Conservation (phyloP, 2,329 filamentous ascomycete genomes). For the Didymella exigua region DNA sequence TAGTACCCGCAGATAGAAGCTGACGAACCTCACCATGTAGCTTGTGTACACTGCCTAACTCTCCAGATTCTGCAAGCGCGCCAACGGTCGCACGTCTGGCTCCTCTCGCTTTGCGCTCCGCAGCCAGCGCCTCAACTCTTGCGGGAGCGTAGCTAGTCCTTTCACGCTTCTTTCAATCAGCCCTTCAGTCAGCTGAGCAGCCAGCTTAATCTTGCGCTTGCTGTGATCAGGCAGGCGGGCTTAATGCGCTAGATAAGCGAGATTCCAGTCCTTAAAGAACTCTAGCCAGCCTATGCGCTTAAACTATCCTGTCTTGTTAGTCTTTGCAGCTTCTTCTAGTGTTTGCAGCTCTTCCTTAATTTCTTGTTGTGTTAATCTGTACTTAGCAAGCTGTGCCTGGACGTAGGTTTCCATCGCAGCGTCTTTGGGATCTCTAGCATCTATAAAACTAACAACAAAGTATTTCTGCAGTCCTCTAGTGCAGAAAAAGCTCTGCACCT, state of each 20-base stretch:
- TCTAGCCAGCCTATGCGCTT: background rate
- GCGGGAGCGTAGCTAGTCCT: no score
- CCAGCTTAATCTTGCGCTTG: conserved; percentile 1
- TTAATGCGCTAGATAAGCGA: background rate
- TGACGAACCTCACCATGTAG: background rate
- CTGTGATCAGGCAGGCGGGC: background rate
- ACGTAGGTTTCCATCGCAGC: background rate
- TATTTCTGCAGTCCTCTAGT: no score
- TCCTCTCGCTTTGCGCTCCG: background rate
- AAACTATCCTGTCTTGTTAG: conserved; percentile 2
- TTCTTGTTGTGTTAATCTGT: background rate
- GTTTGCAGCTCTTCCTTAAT: background rate
- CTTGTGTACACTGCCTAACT: background rate
- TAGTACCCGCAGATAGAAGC: background rate
- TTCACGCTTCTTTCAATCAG: no score
- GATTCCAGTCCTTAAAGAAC: background rate
- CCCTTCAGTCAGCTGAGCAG: background rate
- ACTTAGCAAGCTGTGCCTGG: background rate
- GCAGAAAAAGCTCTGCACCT: background rate
- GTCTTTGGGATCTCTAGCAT: no score
- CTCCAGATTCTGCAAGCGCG: no score
- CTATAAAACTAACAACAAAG: no score
- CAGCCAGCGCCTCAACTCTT: background rate
- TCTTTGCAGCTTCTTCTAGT: background rate
- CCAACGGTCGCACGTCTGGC: background rate